phyloP scores from a whole-genome alignment of 2,329 filamentous ascomycete genomes.

The Colletotrichum sp. region DNA sequence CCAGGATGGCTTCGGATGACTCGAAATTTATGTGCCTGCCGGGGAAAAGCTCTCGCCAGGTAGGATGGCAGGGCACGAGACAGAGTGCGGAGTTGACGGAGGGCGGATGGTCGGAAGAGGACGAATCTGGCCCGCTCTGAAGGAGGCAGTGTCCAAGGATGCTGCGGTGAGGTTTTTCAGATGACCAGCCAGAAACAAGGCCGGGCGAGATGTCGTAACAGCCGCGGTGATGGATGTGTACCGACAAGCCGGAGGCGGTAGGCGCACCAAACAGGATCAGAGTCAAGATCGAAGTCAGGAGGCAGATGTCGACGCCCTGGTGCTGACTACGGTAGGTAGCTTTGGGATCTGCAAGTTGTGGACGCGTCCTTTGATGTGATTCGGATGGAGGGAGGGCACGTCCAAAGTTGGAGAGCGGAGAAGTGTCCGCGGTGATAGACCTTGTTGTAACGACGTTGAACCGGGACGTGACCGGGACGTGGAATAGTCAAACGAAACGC shows the following conservation, averaged over 20 bases:
- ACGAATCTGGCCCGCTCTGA: not conserved
- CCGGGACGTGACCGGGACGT: not conserved
- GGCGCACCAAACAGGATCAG: not conserved
- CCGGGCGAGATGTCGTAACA: not conserved
- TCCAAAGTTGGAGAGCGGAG: not conserved
- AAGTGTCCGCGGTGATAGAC: not conserved
- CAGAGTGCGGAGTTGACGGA: not conserved
- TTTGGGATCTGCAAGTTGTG: not conserved
- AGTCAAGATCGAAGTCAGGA: not conserved
- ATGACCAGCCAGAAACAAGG: not conserved
- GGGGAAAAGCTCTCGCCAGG: not conserved
- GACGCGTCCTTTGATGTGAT: constrained; percentile 1
- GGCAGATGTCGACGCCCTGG: not conserved
- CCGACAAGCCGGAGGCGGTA: not conserved
- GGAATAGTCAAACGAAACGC: not conserved
- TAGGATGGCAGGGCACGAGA: not conserved
- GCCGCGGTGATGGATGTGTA: not conserved
- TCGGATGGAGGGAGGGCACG: not conserved
- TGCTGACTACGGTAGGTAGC: not conserved
- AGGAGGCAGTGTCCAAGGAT: not conserved
- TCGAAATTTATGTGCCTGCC: constrained; percentile 5
- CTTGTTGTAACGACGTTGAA: not conserved
- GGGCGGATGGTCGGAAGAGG: not conserved
- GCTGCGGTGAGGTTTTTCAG: not conserved
- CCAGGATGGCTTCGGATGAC: not conserved